These are phyloP conservation scores for Athelia psychrophila DNA, from an alignment of 1,284 basidiomycete genomes.

Conservation along the genomic window DNA sequence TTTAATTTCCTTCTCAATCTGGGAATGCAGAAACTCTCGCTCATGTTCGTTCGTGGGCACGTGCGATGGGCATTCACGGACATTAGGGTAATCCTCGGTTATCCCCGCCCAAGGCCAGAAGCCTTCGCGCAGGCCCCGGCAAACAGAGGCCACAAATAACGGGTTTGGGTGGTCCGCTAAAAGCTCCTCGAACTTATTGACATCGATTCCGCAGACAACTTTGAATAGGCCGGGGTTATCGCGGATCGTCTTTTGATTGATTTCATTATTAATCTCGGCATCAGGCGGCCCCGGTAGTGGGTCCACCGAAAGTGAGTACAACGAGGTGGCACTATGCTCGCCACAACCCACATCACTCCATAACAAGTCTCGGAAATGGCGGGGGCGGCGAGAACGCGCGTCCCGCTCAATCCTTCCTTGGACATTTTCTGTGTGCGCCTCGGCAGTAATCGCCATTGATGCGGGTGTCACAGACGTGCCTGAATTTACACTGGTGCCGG, in stretches of 20 bases:
- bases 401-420: neutral
- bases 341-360: neutral
- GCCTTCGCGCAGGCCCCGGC: constrained; percentile 16
- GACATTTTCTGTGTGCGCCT: neutral
- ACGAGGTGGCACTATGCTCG: neutral
- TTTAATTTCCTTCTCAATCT: neutral
- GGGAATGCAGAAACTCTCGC: neutral
- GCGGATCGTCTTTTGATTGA: neutral
- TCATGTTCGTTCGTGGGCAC: neutral
- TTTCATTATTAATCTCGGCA: neutral
- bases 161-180: constrained; percentile 21
- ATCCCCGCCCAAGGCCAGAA: constrained; percentile 22
- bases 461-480: neutral
- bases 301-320: neutral
- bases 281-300: neutral
- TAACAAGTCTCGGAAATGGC: neutral
- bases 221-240: neutral
- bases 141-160: constrained; percentile 19
- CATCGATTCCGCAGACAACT: neutral
- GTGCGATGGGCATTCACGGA: neutral
- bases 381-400: neutral
- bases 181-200: constrained; percentile 10
- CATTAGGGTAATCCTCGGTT: neutral
- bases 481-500: neutral
- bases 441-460: no score